These are phyloP conservation scores for Botryotinia convoluta DNA, from an alignment of 2,329 filamentous ascomycete species.

Conservation along the genomic window DNA sequence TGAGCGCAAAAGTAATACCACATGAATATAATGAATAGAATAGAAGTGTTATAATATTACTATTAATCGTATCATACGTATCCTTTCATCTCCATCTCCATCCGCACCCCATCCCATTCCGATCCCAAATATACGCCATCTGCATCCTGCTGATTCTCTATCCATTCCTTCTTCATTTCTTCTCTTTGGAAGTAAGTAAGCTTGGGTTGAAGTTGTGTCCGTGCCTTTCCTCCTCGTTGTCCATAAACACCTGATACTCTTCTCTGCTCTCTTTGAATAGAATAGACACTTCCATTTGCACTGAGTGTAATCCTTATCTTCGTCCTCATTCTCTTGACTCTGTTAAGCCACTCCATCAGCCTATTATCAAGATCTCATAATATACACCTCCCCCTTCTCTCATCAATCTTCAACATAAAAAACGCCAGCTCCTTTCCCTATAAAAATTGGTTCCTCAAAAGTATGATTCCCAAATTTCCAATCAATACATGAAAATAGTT, in stretches of 20 bases:
- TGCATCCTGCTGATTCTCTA: not conserved
- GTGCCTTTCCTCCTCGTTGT: not conserved
- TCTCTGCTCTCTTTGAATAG: not conserved
- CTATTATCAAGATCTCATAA: not conserved
- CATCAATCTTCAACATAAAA: not conserved
- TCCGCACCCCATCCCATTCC: not conserved
- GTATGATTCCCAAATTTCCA: slow-evolving; percentile 12
- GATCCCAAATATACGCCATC: not conserved
- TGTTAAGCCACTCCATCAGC: not conserved
- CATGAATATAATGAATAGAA: not conserved
- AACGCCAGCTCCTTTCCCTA: slow-evolving; percentile 12
- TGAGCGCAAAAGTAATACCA: not conserved
- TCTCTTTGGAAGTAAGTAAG: not conserved
- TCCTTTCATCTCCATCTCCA: not conserved
- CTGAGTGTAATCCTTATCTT: not conserved
- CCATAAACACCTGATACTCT: not conserved
- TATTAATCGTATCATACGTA: slow-evolving; percentile 4
- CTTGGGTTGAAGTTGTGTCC: not conserved
- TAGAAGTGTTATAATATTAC: not conserved
- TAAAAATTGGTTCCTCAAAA: slow-evolving; percentile 4
- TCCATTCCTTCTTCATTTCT: not conserved
- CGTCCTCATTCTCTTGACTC: not conserved
- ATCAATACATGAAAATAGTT: slow-evolving; percentile 15
- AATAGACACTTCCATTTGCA: not conserved
- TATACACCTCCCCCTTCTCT: not conserved